phyloP scores from a whole-genome alignment of 2,329 filamentous ascomycete species.

The Alternaria rosae region DNA sequence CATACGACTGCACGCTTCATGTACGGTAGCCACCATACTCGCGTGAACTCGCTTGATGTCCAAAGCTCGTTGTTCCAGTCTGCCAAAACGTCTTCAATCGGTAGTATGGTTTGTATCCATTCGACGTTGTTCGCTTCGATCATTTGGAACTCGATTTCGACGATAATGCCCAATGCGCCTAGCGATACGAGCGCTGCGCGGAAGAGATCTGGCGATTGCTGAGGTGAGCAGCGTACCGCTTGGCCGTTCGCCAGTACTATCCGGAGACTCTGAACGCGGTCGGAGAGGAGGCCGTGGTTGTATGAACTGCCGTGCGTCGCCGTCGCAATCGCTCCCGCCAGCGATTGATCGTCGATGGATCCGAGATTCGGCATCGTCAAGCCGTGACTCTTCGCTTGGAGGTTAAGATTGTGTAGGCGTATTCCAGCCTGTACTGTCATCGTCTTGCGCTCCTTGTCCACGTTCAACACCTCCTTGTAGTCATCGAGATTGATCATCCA shows the following conservation, averaged over 20 bases:
- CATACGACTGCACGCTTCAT: slow-evolving; percentile 87
- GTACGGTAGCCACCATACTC: slow-evolving; percentile 98
- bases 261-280: slow-evolving; percentile 75
- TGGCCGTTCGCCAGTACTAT: slow-evolving; percentile 84
- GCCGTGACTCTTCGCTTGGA: slow-evolving; percentile 74
- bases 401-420: slow-evolving; percentile 75
- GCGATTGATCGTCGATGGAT: slow-evolving; percentile 92
- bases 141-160: slow-evolving; percentile 84
- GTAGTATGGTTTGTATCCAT: slow-evolving; percentile 82
- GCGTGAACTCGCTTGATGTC: slow-evolving; percentile 85
- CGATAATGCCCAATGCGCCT: slow-evolving; percentile 88
- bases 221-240: slow-evolving; percentile 71
- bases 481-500: slow-evolving; percentile 96
- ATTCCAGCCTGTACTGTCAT: slow-evolving; percentile 90
- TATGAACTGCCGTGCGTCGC: slow-evolving; percentile 92
- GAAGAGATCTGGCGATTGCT: slow-evolving; percentile 79
- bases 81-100: slow-evolving; percentile 71
- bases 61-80: slow-evolving; percentile 79
- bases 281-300: slow-evolving; percentile 81
- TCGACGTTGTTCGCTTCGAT: slow-evolving; percentile 82
- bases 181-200: slow-evolving; percentile 86
- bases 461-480: slow-evolving; percentile 73
- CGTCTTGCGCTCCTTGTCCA: slow-evolving; percentile 70
- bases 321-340: slow-evolving; percentile 90
- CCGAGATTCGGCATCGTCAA: slow-evolving; percentile 91